Evolutionary conservation across 768 basidiomycete species (phyloP).

Genomic region (Leccinum fibrillosum): DNA sequence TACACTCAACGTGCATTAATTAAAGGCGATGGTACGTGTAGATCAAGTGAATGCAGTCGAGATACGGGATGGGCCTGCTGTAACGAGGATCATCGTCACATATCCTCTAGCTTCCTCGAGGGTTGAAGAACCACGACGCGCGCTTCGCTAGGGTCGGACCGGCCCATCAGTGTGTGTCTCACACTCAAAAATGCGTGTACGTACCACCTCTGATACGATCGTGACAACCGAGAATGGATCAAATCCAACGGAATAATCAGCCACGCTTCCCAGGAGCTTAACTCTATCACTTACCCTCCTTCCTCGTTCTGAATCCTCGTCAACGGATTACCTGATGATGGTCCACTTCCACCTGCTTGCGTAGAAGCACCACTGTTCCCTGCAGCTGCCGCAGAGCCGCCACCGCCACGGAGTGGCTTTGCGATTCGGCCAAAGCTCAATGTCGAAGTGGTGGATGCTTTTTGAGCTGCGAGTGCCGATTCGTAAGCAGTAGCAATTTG

Average conservation of each 20-base stretch:
- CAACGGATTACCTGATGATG: slow-evolving; percentile 60
- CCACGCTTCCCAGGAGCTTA: slow-evolving; percentile 8
- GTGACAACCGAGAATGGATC: slow-evolving; percentile 14
- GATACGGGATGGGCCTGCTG: slow-evolving; percentile 10
- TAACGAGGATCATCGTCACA: slow-evolving; percentile 15
- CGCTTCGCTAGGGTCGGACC: slow-evolving; percentile 63
- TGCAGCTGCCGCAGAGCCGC: slow-evolving; percentile 51
- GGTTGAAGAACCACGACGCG: slow-evolving; percentile 92
- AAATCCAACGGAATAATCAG: slow-evolving; percentile 19
- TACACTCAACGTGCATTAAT: slow-evolving; percentile 19
- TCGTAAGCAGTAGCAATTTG: slow-evolving; percentile 17
- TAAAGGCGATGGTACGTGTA: slow-evolving; percentile 26
- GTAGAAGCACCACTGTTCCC: slow-evolving; percentile 38
- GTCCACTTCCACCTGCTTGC: slow-evolving; percentile 40
- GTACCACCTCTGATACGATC: slow-evolving; percentile 32
- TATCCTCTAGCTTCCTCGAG: slow-evolving; percentile 49
- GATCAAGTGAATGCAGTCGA: slow-evolving; percentile 22
- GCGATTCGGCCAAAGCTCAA: slow-evolving; percentile 93
- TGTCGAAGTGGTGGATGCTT: slow-evolving; percentile 63
- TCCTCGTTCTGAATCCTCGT: slow-evolving; percentile 80
- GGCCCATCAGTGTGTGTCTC: slow-evolving; percentile 27
- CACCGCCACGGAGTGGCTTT: slow-evolving; percentile 93
- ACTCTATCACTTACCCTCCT: slow-evolving; percentile 48
- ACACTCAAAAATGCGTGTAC: slow-evolving; percentile 17
- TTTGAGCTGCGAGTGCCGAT: slow-evolving; percentile 58